phyloP scores from a whole-genome alignment of 2,329 filamentous ascomycete species.

The Lachnellula suecica region DNA sequence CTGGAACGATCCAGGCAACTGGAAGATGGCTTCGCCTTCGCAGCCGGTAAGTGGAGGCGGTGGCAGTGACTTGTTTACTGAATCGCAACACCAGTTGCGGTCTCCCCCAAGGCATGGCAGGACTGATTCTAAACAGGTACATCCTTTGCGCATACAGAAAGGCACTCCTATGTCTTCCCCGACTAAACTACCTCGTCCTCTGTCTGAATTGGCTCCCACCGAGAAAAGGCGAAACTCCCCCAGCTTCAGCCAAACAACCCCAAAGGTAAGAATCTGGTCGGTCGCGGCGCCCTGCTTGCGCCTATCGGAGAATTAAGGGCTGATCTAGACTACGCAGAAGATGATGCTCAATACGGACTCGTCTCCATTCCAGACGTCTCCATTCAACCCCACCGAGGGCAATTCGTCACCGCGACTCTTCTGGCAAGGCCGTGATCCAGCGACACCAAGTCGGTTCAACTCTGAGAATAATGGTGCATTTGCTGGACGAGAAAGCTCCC shows the following conservation, averaged over 20 bases:
- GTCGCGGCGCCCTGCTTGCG: slow-evolving; percentile 11
- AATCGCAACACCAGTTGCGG: too few relatives aligned
- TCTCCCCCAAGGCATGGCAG: not conserved
- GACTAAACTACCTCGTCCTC: slow-evolving; percentile 68
- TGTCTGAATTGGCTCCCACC: slow-evolving; percentile 86
- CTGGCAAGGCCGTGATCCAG: slow-evolving; percentile 78
- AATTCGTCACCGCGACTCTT: slow-evolving; percentile 79
- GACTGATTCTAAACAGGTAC: slow-evolving; percentile 51
- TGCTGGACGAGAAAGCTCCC: slow-evolving; percentile 53
- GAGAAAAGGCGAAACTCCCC: slow-evolving; percentile 89
- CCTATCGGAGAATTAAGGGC: slow-evolving; percentile 26
- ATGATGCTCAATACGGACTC: slow-evolving; percentile 69
- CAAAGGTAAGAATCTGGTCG: slow-evolving; percentile 57
- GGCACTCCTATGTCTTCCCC: slow-evolving; percentile 58
- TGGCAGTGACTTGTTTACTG: slow-evolving; percentile 11
- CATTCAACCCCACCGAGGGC: slow-evolving; percentile 55
- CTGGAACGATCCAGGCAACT: not conserved
- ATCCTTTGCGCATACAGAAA: slow-evolving; percentile 80
- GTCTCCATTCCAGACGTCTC: slow-evolving; percentile 84
- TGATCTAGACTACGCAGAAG: slow-evolving; percentile 50
- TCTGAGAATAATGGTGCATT: slow-evolving; percentile 74
- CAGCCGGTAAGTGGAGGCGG: slow-evolving; percentile 21
- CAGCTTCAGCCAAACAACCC: slow-evolving; percentile 74
- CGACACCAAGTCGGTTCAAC: slow-evolving; percentile 61
- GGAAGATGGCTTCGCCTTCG: slow-evolving; percentile 26